Evolutionary conservation across 352 stramenopile species (phyloP), one percentile per base, ranked within the genome.

Genomic region (Phytophthora aleatoria): DNA sequence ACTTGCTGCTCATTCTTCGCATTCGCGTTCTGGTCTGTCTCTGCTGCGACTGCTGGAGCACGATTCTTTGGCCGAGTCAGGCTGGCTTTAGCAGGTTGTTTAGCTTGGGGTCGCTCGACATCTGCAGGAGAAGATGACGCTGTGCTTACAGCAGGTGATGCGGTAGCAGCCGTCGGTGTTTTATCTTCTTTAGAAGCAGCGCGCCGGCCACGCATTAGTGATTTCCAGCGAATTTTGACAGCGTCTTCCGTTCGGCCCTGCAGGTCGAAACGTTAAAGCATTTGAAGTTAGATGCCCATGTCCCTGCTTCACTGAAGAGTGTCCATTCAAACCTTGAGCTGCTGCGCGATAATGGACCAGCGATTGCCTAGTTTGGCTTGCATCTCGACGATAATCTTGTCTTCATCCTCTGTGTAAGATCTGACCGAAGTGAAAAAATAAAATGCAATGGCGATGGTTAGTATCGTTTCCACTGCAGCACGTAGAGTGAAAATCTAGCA

Each of bases 141-240:
- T 24, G 61, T 53, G 9, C n/a, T 61, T 30, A 47, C 30, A 42
- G 58, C 65, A 49, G 67, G 49, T 13, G 64, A 67, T 31, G 51
- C 11, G 26, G 55, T 55, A 55, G 58, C 44, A 52, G 49, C 16
- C 10, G 49, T 64, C 27, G 57, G 39, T 43, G 58, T 58, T 62
- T 89, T 89, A 27, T 88, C 79, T 57, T 92, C 84, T 68, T 90
- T 92, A 5, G 76, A 82, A 4, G 79, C 77, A 45, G 85, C 81
- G 31, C 85, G 82, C 1, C 84, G 79, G 12, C 85, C 87, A 33
- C 87, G 72, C 87, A 94, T 96, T 2, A 97, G 71, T 24, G 88
- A 95, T 62, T 98, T 98, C 91, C 92, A 98, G 8, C 90, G 84
- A 50, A 97, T 98, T 76, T 98, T 98, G 3, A 98, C 90, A 6